Evolutionary conservation across 768 basidiomycete genomes (phyloP).

Genomic region (Tulasnella calospora): DNA sequence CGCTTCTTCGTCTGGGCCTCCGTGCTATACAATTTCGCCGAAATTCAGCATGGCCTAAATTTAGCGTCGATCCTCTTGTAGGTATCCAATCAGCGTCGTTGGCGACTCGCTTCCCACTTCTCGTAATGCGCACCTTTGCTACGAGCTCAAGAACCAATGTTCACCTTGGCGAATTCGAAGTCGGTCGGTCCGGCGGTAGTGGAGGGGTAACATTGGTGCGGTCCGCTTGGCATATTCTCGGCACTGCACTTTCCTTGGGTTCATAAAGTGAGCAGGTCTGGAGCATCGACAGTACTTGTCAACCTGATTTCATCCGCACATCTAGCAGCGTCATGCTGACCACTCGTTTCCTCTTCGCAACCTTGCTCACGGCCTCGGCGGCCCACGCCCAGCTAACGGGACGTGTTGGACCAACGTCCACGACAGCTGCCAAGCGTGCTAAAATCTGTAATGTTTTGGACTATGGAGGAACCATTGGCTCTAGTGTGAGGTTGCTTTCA

Average conservation of each 20-base stretch:
- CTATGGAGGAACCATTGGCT: conserved; percentile 35
- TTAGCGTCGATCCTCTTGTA: background rate
- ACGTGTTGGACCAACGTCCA: conserved; percentile 5
- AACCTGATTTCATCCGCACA: background rate
- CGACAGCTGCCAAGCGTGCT: conserved; percentile 20
- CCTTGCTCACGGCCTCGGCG: background rate
- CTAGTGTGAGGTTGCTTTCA: conserved; percentile 26
- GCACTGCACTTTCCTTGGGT: background rate
- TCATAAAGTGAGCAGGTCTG: background rate
- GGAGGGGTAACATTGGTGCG: background rate
- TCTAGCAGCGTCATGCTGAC: background rate
- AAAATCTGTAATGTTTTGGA: conserved; percentile 35
- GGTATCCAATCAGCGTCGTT: background rate
- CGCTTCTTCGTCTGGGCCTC: background rate
- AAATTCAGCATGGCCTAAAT: background rate
- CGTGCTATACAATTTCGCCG: background rate
- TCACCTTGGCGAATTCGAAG: background rate
- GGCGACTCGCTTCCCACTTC: background rate
- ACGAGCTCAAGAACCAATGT: background rate
- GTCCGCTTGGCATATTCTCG: conserved; percentile 11
- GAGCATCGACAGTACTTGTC: background rate
- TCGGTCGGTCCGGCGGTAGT: background rate
- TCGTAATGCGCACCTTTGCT: background rate
- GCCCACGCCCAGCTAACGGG: background rate
- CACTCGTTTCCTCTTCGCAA: background rate